A percentile compares a stretch with the other conserved stretches of the same genome.
These are phyloP conservation scores for Eimeria praecox DNA, from an alignment of 169 alveolate genomes.

Conservation along the genomic window DNA sequence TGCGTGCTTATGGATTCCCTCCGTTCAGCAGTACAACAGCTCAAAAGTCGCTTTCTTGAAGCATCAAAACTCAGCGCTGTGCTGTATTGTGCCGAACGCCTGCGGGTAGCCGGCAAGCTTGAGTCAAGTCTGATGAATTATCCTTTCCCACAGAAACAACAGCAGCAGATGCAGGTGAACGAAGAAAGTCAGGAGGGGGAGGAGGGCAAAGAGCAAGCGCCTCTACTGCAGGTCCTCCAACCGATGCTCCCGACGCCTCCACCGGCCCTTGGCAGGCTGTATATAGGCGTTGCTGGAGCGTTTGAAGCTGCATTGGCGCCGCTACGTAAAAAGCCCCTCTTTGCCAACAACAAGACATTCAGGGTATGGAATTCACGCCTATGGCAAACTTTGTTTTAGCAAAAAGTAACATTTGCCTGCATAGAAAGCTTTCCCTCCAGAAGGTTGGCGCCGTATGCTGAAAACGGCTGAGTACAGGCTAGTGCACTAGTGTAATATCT, in stretches of 20 bases:
- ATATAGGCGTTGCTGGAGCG: slow-evolving; percentile 8
- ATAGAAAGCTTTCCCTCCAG: not conserved
- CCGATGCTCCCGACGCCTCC: slow-evolving; percentile 70
- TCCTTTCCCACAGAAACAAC: not conserved
- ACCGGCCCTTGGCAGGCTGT: slow-evolving; percentile 51
- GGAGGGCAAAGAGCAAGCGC: not conserved
- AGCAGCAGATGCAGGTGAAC: not conserved
- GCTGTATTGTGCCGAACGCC: slow-evolving; percentile 39
- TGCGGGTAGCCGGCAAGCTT: slow-evolving; percentile 48
- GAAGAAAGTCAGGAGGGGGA: slow-evolving; percentile 36
- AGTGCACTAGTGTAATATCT: not conserved
- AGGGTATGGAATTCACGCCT: slow-evolving; percentile 16
- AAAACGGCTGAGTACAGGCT: not conserved
- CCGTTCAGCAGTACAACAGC: slow-evolving; percentile 29
- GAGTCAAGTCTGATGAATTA: not conserved
- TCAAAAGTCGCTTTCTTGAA: slow-evolving; percentile 53
- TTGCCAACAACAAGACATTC: slow-evolving; percentile 65
- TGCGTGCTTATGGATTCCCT: slow-evolving; percentile 7
- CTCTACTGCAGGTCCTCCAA: slow-evolving; percentile 48
- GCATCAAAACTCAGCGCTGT: slow-evolving; percentile 66
- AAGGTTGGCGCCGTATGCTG: not conserved
- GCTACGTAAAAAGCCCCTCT: slow-evolving; percentile 65
- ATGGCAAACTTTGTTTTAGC: not conserved
- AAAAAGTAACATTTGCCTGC: not conserved
- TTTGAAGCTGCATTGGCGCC: slow-evolving; percentile 43